Conservation (phyloP, 1,284 basidiomycete species). For the Apiotrichum siamense region DNA sequence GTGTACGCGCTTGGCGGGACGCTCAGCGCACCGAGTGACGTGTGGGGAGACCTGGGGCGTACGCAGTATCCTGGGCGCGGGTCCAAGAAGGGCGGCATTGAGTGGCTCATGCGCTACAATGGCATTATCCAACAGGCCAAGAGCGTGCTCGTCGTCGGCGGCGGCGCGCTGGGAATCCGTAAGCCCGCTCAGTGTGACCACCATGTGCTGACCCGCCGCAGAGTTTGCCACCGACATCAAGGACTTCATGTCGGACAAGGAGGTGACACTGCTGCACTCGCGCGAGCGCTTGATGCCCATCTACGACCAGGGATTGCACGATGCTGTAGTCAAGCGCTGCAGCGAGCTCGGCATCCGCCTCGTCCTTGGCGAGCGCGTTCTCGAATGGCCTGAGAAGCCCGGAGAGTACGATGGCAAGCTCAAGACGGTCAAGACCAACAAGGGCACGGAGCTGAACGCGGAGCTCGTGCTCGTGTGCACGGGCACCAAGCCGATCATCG, state of each 20-base stretch:
- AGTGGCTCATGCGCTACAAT: conserved; percentile 26
- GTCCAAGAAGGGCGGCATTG: conserved; percentile 33
- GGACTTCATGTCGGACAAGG: conserved; percentile 44
- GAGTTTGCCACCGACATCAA: conserved; percentile 51
- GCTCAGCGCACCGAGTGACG: conserved; percentile 42
- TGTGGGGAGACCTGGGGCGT: conserved; percentile 29
- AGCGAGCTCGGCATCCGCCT: conserved; percentile 46
- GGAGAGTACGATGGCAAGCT: conserved; percentile 27
- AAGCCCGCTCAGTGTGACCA: conserved; percentile 13
- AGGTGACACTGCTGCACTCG: conserved; percentile 51
- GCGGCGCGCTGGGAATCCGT: conserved; percentile 52
- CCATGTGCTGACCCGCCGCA: conserved; percentile 7
- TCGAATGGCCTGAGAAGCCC: conserved; percentile 40
- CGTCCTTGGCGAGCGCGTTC: conserved; percentile 47
- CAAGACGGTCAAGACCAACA: conserved; percentile 53
- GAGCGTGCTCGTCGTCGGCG: conserved; percentile 47
- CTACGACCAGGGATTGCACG: conserved; percentile 48
- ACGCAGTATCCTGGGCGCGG: conserved; percentile 21
- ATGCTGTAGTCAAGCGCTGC: conserved; percentile 38
- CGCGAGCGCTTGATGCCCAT: conserved; percentile 47
- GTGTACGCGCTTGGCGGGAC: conserved; percentile 47
- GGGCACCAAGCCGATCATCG: conserved; percentile 65
- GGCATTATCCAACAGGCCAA: conserved; percentile 38
- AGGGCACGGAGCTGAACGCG: conserved; percentile 58
- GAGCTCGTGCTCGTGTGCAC: conserved; percentile 70